Evolutionary conservation across 164 flowering plant genomes (phyloP), one percentile per base, ranked within the genome.

Genomic region (Sextonia rubra): DNA sequence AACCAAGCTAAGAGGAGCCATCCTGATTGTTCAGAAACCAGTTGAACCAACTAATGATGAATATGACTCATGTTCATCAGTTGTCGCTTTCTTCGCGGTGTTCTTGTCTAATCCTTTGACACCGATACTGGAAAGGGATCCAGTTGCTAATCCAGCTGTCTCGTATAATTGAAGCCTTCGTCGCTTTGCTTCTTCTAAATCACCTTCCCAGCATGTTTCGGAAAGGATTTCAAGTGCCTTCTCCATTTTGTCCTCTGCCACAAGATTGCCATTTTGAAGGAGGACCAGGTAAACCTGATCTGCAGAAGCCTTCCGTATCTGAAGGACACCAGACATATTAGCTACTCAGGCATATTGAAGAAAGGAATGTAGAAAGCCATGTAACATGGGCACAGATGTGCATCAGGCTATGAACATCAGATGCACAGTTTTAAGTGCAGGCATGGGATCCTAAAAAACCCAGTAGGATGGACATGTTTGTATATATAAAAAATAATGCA

Each of bases 151-250:
- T 70, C 92, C 89, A 68, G 88, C 89, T 58, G 85, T 63, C 3
- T 83, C 83, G 70, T 68, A 83, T 69, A 96, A 76, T 69, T 84
- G 83, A 71, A 74, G 75, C 71, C 84, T 85, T 75, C 68, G 83
- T 8, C 63, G 82, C 80, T 88, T 91, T 25, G 90, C 88, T 61
- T 77, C 85, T 74, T 89, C 90, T 18, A 92, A 3, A 67, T 87
- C 97, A 69, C 93, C 97, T 52, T 95, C 99, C 99, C 98, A 93
- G 82, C 92, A 88, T 25, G 96, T 87, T 68, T 95, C 97, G 0
- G 88, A 79, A 29, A 93, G 37, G 52, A 93, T 81, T 79, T 93
- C 98, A 66, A 91, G 83, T 47, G 95, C 89, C 79, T 81, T 82
- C 70, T 90, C 94, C 30, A 85, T 37, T 74, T 83, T 88, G 66